Percentiles rank a stretch among this genome's conserved stretches.
These are phyloP conservation scores for Helianthus annuus DNA, from an alignment of 129 eudicot species.

Conservation along the genomic window DNA sequence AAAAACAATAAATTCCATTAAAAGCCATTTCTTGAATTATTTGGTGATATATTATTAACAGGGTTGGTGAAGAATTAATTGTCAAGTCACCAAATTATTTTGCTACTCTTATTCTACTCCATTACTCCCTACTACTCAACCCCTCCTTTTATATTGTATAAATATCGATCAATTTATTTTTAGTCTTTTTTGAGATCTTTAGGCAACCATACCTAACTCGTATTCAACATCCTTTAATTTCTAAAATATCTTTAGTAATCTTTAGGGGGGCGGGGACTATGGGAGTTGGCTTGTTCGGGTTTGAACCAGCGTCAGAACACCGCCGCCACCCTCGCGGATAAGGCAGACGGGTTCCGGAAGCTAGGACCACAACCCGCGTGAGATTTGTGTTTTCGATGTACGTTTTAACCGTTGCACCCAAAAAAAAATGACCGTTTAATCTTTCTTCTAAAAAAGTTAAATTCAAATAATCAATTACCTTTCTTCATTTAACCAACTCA, in stretches of 20 bases:
- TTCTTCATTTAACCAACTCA: too few species aligned
- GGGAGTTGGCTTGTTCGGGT: too few species aligned
- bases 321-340: too few species aligned
- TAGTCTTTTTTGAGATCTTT: not conserved
- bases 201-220: conserved; percentile 6
- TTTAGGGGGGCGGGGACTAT: too few species aligned
- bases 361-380: too few species aligned
- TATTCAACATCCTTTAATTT: not conserved
- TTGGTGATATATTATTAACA: conserved; percentile 16
- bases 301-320: too few species aligned
- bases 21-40: conserved; percentile 26
- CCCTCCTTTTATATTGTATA: not conserved
- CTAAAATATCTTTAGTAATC: not conserved
- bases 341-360: too few species aligned
- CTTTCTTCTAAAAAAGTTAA: too few species aligned
- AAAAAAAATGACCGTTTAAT: too few species aligned
- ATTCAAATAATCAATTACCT: too few species aligned
- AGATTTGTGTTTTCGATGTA: too few species aligned
- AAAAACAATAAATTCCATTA: conserved; percentile 19
- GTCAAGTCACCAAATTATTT: conserved; percentile 31
- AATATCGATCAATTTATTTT: not conserved
- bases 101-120: conserved; percentile 36
- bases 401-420: too few species aligned
- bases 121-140: conserved; percentile 32
- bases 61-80: conserved; percentile 35